phyloP scores from a whole-genome alignment of 352 stramenopile genomes.

The Phytophthora agathidicida region DNA sequence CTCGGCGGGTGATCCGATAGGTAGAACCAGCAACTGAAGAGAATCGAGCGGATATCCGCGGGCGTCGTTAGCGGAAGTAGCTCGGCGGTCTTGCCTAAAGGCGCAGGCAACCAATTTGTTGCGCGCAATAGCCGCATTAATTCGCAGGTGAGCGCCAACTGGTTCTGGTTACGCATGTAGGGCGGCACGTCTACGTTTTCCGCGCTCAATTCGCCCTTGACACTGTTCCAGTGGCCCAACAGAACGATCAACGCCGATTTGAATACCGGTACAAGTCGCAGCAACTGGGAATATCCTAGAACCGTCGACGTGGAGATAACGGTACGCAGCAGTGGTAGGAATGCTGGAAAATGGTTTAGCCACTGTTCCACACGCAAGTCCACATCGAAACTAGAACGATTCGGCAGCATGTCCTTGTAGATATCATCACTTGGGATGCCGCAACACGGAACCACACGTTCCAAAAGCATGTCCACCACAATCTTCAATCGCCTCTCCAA shows the following conservation, averaged over 20 bases:
- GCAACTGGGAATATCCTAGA: slow-evolving; percentile 45
- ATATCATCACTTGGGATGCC: slow-evolving; percentile 76
- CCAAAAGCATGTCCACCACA: slow-evolving; percentile 73
- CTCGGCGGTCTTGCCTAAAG: slow-evolving; percentile 57
- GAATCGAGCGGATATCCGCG: slow-evolving; percentile 73
- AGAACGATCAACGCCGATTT: slow-evolving; percentile 80
- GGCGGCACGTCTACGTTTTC: slow-evolving; percentile 82
- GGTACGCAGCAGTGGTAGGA: slow-evolving; percentile 61
- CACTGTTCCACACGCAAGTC: slow-evolving; percentile 85
- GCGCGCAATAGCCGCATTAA: slow-evolving; percentile 63
- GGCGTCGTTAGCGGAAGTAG: slow-evolving; percentile 73
- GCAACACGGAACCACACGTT: slow-evolving; percentile 78
- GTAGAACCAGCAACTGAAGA: slow-evolving; percentile 88
- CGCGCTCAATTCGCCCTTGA: slow-evolving; percentile 65
- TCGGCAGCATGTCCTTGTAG: slow-evolving; percentile 85
- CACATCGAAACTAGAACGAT: slow-evolving; percentile 83
- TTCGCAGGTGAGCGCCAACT: slow-evolving; percentile 68
- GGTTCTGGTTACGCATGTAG: slow-evolving; percentile 81
- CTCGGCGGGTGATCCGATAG: slow-evolving; percentile 73
- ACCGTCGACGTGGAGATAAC: slow-evolving; percentile 47
- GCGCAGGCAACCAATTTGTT: slow-evolving; percentile 64
- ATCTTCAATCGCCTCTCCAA: slow-evolving; percentile 59
- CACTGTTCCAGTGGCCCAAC: slow-evolving; percentile 83
- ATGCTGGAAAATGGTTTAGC: slow-evolving; percentile 82
- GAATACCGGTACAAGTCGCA: slow-evolving; percentile 73